phyloP scores from a whole-genome alignment of 2,329 filamentous ascomycete species.

The Cordyceps javanica region DNA sequence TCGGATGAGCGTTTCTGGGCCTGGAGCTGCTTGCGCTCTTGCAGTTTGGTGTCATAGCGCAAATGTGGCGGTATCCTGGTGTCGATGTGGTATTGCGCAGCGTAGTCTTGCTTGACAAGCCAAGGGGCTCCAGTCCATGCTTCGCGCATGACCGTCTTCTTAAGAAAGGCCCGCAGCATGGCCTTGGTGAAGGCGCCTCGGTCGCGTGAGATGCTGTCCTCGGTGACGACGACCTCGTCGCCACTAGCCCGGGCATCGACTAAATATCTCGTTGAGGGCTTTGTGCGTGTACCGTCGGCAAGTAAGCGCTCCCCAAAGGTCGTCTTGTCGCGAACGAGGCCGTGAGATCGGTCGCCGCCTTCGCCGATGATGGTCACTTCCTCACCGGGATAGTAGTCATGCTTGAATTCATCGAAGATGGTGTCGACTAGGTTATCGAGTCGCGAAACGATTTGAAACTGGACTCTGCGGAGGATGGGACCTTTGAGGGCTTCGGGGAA shows the following conservation, averaged over 20 bases:
- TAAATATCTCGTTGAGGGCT: conserved; percentile 72
- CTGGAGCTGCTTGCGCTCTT: conserved; percentile 68
- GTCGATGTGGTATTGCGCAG: conserved; percentile 76
- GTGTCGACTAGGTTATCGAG: conserved; percentile 74
- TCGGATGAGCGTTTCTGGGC: conserved; percentile 57
- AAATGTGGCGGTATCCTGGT: conserved; percentile 80
- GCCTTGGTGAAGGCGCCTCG: conserved; percentile 92
- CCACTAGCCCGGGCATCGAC: conserved; percentile 66
- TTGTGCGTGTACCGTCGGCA: conserved; percentile 63
- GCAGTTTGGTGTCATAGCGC: conserved; percentile 71
- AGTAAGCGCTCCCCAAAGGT: conserved; percentile 56
- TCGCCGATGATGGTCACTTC: conserved; percentile 67
- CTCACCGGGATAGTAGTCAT: conserved; percentile 87
- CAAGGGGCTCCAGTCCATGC: conserved; percentile 95
- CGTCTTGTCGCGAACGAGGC: conserved; percentile 78
- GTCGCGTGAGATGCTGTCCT: conserved; percentile 77
- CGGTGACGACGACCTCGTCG: conserved; percentile 72
- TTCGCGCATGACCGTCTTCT: conserved; percentile 87
- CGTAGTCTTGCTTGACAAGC: conserved; percentile 84
- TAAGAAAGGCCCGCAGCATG: conserved; percentile 88
- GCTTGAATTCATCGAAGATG: conserved; percentile 73
- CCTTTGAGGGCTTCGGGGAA: conserved; percentile 90
- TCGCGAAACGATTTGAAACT: conserved; percentile 82
- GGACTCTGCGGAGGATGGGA: conserved; percentile 82
- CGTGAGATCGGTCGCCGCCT: conserved; percentile 63